Evolutionary conservation across 805 yeast species (phyloP), one percentile per base, ranked within the genome.

Genomic region (Kregervanrija fluxuum): DNA sequence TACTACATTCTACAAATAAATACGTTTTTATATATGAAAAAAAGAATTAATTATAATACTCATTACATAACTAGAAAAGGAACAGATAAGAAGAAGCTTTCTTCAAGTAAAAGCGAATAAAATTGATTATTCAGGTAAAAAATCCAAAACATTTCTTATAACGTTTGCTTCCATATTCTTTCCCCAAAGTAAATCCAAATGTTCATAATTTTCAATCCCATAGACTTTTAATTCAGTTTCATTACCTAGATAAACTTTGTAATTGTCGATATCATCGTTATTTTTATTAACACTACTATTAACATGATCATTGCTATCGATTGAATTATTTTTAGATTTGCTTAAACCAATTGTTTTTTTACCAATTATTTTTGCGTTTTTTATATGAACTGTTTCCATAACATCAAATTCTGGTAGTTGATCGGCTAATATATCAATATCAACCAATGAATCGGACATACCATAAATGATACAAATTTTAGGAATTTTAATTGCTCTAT

Each of bases 141-240:
- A 59, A 8, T 62, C 59, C 3, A 68, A 46, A 6, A 75, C 68
- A 45, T 69, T 67, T 6, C 66, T 59, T 39, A 74, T 65, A 3
- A 79, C 81, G 43, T 69, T 56, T 4, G 56, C 50, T 30, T 70
- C 76, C 3, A 84, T 83, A 43, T 80, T 76, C 22, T 73, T 66
- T n/a, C 96, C 97, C 99, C 99, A 91, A 11, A 91, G 68, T 49
- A 91, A 74, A 60, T 93, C 99, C 48, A 91, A 66, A 65, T 91
- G 99, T 64, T 91, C 99, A 60, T 90, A 86, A 15, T 68, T 68
- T 1, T 69, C 71, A 0, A 91, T 79, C 1, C 85, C 81, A 28
- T 77, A 69, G 11, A 64, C 52, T 6, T 50, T 46, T 31, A 57
- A 41, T 15, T 45, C 47, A 15, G 53, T 35, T 13, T 43, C 38